phyloP scores from a whole-genome alignment of 139 green algal genomes.

The Chloropicon primus region DNA sequence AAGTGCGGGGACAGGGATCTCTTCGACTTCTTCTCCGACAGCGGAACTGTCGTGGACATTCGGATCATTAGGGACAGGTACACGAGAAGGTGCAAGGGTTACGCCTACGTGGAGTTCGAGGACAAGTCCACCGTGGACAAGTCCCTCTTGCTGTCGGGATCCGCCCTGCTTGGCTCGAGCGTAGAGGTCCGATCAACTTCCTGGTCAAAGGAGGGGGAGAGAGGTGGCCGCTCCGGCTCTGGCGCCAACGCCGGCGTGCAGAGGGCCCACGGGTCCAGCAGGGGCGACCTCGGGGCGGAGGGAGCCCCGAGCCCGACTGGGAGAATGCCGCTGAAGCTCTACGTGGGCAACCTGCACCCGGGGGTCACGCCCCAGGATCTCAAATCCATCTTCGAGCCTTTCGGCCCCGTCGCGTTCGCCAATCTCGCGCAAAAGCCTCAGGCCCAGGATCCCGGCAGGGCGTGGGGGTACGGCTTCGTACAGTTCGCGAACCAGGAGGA shows the following conservation, averaged over 20 bases:
- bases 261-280: too few species aligned
- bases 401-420: background rate
- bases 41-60: conserved; percentile 69
- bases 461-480: conserved; percentile 49
- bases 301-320: conserved; percentile 42
- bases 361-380: conserved; percentile 9
- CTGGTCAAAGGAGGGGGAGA: background rate
- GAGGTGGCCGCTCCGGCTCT: background rate
- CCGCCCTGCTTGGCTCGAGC: background rate
- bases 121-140: conserved; percentile 15
- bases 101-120: conserved; percentile 92
- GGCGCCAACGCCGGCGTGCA: background rate
- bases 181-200: background rate
- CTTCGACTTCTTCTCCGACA: conserved; percentile 67
- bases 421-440: conserved; percentile 6
- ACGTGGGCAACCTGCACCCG: conserved; percentile 29
- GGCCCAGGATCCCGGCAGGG: conserved; percentile 11
- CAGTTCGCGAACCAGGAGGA: conserved; percentile 28
- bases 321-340: conserved; percentile 37
- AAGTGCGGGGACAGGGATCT: conserved; percentile 71
- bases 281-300: too few species aligned
- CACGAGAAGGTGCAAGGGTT: conserved; percentile 77
- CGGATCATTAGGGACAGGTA: conserved; percentile 84
- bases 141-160: background rate
- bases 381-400: background rate